Percentiles rank a stretch among this genome's conserved stretches.
These are phyloP conservation scores for Eucalyptus decipiens DNA, from an alignment of 345 rosid genomes.

Conservation along the genomic window DNA sequence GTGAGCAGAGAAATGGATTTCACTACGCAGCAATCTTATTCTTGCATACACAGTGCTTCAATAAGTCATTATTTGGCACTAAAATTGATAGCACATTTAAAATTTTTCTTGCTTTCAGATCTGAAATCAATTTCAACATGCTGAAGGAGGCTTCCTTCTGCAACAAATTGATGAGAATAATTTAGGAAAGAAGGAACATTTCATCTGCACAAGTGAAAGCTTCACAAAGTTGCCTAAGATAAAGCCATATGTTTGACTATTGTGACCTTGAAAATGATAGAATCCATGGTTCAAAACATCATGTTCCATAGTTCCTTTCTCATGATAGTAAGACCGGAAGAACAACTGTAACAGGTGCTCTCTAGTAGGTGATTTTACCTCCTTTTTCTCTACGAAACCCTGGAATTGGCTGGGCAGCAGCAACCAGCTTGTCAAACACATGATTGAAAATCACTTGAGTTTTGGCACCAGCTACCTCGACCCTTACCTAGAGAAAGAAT, in stretches of 20 bases:
- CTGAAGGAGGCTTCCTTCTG: neutral
- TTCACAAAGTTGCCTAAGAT: neutral
- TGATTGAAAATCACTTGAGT: slow-evolving; percentile 48
- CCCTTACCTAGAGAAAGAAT: slow-evolving; percentile 33
- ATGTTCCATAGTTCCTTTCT: neutral
- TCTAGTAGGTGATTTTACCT: slow-evolving; percentile 23
- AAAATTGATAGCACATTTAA: neutral
- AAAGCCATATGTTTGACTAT: neutral
- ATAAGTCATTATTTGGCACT: neutral
- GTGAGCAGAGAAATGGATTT: neutral
- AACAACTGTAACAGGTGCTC: neutral
- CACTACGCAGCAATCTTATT: neutral
- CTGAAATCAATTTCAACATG: neutral
- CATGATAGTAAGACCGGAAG: neutral
- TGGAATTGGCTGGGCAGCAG: slow-evolving; percentile 95
- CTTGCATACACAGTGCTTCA: neutral
- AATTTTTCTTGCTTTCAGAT: neutral
- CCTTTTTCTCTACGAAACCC: slow-evolving; percentile 95
- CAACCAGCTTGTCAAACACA: slow-evolving; percentile 84
- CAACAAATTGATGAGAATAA: neutral
- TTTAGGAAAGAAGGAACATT: neutral
- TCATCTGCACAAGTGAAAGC: neutral
- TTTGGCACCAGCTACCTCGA: slow-evolving; percentile 55
- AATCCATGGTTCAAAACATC: neutral
- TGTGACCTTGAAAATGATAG: neutral